Evolutionary conservation across 73 alveolate genomes (phyloP).

Genomic region (Stentor coeruleus): DNA sequence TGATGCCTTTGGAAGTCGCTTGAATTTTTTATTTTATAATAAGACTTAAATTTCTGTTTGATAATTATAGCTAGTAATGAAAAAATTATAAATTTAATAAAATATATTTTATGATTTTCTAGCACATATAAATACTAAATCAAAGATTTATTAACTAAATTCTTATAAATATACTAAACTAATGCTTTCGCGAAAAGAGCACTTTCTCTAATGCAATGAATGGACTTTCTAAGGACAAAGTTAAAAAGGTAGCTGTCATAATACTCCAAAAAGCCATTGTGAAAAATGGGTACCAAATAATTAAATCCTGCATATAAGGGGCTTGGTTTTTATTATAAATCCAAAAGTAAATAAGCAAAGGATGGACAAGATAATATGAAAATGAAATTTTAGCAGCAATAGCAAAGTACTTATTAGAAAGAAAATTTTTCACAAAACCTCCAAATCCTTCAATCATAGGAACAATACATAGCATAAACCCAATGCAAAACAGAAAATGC

Average conservation of each 20-base stretch:
- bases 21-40: no score
- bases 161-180: no score
- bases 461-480: not conserved
- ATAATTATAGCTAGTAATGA: no score
- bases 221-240: constrained; percentile 18
- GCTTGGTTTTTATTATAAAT: not conserved
- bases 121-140: no score
- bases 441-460: constrained; percentile 8
- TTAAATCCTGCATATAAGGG: not conserved
- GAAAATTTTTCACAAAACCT: not conserved
- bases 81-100: no score
- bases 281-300: not conserved
- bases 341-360: not conserved
- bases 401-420: not conserved
- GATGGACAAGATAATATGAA: not conserved
- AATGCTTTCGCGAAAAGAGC: not conserved
- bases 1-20: no score
- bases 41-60: no score
- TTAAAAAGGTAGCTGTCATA: not conserved
- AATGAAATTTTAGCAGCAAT: not conserved
- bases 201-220: not conserved
- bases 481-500: not conserved
- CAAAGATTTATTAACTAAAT: no score
- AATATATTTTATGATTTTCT: no score
- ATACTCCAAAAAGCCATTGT: not conserved